Base-by-base conservation (phyloP, 2,329 filamentous ascomycete genomes). In the Xylariaceae sp. region DNA sequence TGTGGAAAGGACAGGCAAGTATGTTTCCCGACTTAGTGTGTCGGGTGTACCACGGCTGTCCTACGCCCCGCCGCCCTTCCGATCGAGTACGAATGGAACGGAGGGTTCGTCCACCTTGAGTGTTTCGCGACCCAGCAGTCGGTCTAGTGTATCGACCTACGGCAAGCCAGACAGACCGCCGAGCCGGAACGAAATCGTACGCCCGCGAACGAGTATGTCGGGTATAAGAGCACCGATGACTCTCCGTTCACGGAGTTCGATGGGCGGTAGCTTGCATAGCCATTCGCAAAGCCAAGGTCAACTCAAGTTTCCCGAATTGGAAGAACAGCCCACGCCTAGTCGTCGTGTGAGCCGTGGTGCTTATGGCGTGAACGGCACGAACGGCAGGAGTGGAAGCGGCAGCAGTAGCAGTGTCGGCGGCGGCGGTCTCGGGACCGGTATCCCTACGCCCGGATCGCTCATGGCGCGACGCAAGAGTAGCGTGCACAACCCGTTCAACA, bases 101-200 rank as follows among this genome's bases (percentile, higher is more conserved):
- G 69, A 73, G 53, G 68, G 70, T 35, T 74, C 17, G 17, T 18
- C 70, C 9, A 72, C 74, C 42, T 68, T 73, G 13, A 74, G 77
- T 17, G 76, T 81, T 64, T 87, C 85, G 66, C 85, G 89, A 39
- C 89, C 90, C 13, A 88, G 85, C 75, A 92, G 89, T 69, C 85
- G 89, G 64, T 84, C 88, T 67, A 89, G 87, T 70, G 75, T 79
- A 58, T 79, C 82, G 55, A 67, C 65, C 55, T 73, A 67, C 53
- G 66, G 66, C 42, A 67, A 66, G 53, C 80, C 80, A 59, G 80
- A 79, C 49, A 77, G 82, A 49, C 82, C 83, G 0, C 72, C 76
- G 2, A 85, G 82, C 60, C 77, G 82, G 61, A 77, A 75, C 15
- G 82, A 84, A 39, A 79, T 80, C 74, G 80, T 84, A 18, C 81